phyloP scores from a whole-genome alignment of 768 basidiomycete genomes.

The Suillus subalutaceus region DNA sequence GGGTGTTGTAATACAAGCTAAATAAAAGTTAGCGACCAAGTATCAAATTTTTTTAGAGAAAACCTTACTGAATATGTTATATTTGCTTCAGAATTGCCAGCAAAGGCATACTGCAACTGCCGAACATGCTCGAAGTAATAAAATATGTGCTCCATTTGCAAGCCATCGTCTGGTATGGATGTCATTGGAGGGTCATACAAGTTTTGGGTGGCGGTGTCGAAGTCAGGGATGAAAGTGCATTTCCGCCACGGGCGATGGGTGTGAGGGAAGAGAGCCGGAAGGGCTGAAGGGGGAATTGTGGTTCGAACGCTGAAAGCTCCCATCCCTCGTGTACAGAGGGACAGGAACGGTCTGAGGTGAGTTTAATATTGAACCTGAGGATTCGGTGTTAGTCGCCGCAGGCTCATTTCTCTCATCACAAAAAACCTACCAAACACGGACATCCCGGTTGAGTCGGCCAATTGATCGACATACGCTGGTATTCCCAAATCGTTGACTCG shows the following conservation, averaged over 20 bases:
- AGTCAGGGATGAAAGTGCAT: slow-evolving; percentile 36
- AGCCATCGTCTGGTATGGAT: slow-evolving; percentile 40
- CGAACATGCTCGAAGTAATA: slow-evolving; percentile 80
- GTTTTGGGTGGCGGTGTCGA: slow-evolving; percentile 36
- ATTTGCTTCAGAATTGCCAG: slow-evolving; percentile 61
- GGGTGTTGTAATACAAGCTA: slow-evolving; percentile 63
- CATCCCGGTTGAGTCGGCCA: slow-evolving; percentile 26
- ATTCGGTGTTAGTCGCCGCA: slow-evolving; percentile 16
- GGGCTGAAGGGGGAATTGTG: slow-evolving; percentile 38
- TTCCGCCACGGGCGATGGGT: slow-evolving; percentile 35
- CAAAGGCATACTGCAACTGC: slow-evolving; percentile 66
- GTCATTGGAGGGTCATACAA: slow-evolving; percentile 30
- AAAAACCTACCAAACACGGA: slow-evolving; percentile 30
- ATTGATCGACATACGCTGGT: slow-evolving; percentile 25
- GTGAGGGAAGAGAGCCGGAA: slow-evolving; percentile 35
- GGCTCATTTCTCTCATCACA: not conserved
- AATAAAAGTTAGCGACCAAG: slow-evolving; percentile 16
- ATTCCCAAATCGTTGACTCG: slow-evolving; percentile 23
- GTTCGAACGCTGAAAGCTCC: slow-evolving; percentile 29
- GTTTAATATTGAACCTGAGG: slow-evolving; percentile 29
- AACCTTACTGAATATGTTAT: slow-evolving; percentile 65
- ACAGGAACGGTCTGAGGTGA: slow-evolving; percentile 33
- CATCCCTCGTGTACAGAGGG: slow-evolving; percentile 28
- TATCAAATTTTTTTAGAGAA: not conserved
- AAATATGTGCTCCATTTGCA: slow-evolving; percentile 61